phyloP scores from a whole-genome alignment of 305 asterid species.

The Fraxinus dipetala region DNA sequence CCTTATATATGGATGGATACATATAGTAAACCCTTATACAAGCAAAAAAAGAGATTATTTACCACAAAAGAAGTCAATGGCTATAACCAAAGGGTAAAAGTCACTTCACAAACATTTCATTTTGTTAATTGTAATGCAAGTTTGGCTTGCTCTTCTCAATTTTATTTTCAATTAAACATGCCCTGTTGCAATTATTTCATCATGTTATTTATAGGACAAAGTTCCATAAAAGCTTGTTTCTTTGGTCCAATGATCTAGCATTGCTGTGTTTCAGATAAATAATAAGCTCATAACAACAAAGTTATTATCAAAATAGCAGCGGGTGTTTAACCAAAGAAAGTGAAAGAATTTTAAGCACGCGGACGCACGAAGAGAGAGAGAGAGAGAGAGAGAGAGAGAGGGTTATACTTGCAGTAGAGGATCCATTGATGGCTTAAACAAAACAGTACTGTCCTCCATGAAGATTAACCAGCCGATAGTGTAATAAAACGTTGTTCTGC shows the following conservation, averaged over 20 bases:
- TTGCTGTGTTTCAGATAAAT: background rate
- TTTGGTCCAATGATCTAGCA: background rate
- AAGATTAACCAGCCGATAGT: slow-evolving; percentile 86
- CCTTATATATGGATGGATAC: background rate
- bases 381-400: slow-evolving; percentile 6
- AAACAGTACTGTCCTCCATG: slow-evolving; percentile 75
- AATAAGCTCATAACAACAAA: background rate
- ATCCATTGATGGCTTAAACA: slow-evolving; percentile 91
- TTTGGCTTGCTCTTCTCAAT: background rate
- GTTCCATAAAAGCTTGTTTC: background rate
- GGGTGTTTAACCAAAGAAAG: background rate
- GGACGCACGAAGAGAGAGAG: background rate
- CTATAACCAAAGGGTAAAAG: background rate
- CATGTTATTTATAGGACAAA: background rate
- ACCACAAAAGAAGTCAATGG: background rate
- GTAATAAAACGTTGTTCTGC: slow-evolving; percentile 90
- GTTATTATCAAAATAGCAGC: background rate
- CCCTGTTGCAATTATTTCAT: background rate
- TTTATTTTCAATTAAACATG: background rate
- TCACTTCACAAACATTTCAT: background rate
- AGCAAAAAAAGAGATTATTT: background rate
- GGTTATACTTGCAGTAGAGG: slow-evolving; percentile 71
- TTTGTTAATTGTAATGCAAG: background rate
- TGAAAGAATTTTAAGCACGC: background rate
- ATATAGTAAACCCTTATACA: background rate